Percentiles rank a stretch among this genome's conserved stretches.
These are phyloP conservation scores for Cantharellus cinnabarinus DNA, from an alignment of 768 basidiomycete species.

Conservation along the genomic window DNA sequence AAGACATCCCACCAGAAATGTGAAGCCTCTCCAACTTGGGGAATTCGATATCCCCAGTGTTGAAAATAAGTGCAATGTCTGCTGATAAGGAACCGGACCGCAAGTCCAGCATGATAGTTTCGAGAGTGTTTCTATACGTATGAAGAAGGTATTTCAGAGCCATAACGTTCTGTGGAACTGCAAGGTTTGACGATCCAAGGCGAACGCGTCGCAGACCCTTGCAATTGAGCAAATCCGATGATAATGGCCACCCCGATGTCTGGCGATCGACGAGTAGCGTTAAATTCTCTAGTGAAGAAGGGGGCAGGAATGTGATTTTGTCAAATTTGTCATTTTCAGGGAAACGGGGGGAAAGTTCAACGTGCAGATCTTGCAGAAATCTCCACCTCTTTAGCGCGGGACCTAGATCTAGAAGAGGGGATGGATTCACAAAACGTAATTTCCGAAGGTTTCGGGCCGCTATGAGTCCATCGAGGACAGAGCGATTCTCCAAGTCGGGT, in stretches of 20 bases:
- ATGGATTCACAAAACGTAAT: slow-evolving; percentile 8
- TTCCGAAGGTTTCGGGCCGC: slow-evolving; percentile 7
- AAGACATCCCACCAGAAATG: neutral
- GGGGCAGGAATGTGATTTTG: slow-evolving; percentile 8
- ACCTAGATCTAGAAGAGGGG: slow-evolving; percentile 9
- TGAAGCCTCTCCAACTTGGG: neutral
- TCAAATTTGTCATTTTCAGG: slow-evolving; percentile 3
- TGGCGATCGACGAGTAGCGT: slow-evolving; percentile 3
- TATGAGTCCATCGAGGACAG: slow-evolving; percentile 8
- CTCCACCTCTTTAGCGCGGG: slow-evolving; percentile 7
- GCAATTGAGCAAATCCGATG: slow-evolving; percentile 9
- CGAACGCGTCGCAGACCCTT: slow-evolving; percentile 8
- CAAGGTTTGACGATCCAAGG: slow-evolving; percentile 3
- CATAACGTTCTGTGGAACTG: neutral
- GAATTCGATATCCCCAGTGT: neutral
- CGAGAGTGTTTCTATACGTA: slow-evolving; percentile 9
- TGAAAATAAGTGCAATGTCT: neutral
- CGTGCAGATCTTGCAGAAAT: slow-evolving; percentile 2
- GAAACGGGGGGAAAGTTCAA: slow-evolving; percentile 5
- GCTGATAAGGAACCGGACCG: neutral
- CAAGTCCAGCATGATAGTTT: neutral
- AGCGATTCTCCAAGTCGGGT: slow-evolving; percentile 5
- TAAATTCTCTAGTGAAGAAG: slow-evolving; percentile 5
- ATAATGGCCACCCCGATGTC: slow-evolving; percentile 6
- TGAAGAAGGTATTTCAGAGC: slow-evolving; percentile 9